Evolutionary conservation across 176 grass and related monocot species (phyloP), one percentile per base, ranked within the genome.

Genomic region (Aegilops longissima): DNA sequence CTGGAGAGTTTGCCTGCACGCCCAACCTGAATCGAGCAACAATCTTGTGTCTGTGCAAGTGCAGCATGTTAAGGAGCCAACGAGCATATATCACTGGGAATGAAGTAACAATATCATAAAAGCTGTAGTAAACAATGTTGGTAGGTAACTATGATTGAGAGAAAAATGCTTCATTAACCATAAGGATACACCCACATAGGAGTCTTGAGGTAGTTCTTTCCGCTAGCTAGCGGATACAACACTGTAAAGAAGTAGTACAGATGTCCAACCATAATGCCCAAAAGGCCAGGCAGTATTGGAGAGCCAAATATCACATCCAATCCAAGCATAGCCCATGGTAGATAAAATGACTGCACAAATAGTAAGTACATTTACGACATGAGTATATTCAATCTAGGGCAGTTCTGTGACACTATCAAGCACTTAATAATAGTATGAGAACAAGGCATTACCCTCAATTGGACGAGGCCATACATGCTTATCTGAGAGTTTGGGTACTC

Each of bases 181-280:
- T 86, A 93, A 99, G 94, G 94, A 99, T 97, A 99, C 92, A 99
- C 87, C 92, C 94, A 99, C 49, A 89, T 78, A 1, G 94, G 97
- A 77, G 94, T 97, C 92, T 97, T 99, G 59, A 99, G 89, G 61
- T 86, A 85, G 84, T 96, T 98, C 73, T 84, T 95, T 82, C 96
- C 96, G 0, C 73, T 91, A 73, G 94, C 88, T 59, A 97, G 89
- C 10, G 94, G 97, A 75, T 97, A 86, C 35, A 99, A 87, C 69
- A 99, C 97, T 61, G 94, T 18, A 65, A 99, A 66, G 92, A 92
- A 99, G 86, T 99, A 99, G 62, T 99, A 99, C 2, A 92, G 67
- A 90, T 99, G 97, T 71, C 97, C 97, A 81, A 93, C 90, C 66
- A 97, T 12, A 33, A 99, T 99, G 58, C 97, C 97, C 72, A 92